Evolutionary conservation across 1,284 basidiomycete genomes (phyloP).

Genomic region (Rhizoctonia solani): DNA sequence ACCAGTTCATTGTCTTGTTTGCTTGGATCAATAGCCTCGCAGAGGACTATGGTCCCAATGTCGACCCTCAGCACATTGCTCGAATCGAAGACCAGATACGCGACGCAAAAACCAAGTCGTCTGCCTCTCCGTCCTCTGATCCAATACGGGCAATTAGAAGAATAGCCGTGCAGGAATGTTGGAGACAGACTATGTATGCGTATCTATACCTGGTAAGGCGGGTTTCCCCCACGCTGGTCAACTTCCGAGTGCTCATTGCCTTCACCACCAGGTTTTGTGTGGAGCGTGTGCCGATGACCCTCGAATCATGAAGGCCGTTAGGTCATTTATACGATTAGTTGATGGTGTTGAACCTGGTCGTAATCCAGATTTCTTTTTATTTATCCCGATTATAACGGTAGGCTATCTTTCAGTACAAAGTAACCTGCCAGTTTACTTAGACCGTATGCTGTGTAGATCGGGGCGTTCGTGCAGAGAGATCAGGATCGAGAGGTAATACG

Average conservation of each 20-base stretch:
- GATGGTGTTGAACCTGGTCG: conserved; percentile 24
- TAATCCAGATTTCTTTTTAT: conserved; percentile 9
- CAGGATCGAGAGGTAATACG: not conserved
- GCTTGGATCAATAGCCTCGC: conserved; percentile 11
- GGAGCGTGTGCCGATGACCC: conserved; percentile 4
- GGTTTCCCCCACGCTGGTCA: not conserved
- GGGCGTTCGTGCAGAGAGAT: not conserved
- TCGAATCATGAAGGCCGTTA: conserved; percentile 12
- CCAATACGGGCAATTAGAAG: conserved; percentile 6
- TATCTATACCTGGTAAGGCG: conserved; percentile 11
- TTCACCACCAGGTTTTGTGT: not conserved
- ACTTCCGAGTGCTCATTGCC: not conserved
- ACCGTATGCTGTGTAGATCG: not conserved
- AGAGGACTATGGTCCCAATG: conserved; percentile 1
- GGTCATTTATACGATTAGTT: conserved; percentile 4
- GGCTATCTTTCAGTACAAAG: not conserved
- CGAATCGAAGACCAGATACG: conserved; percentile 6
- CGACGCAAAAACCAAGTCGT: not conserved
- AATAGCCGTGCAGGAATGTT: conserved; percentile 22
- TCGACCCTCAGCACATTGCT: not conserved
- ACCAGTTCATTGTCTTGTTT: conserved; percentile 12
- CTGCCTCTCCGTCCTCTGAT: not conserved
- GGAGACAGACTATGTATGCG: conserved; percentile 21
- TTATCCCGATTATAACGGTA: conserved; percentile 18
- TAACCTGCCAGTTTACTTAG: not conserved